A percentile compares a stretch with the other conserved stretches of the same genome.
Conservation (phyloP, 1,284 basidiomycete species). For the Apiotrichum porosum region DNA sequence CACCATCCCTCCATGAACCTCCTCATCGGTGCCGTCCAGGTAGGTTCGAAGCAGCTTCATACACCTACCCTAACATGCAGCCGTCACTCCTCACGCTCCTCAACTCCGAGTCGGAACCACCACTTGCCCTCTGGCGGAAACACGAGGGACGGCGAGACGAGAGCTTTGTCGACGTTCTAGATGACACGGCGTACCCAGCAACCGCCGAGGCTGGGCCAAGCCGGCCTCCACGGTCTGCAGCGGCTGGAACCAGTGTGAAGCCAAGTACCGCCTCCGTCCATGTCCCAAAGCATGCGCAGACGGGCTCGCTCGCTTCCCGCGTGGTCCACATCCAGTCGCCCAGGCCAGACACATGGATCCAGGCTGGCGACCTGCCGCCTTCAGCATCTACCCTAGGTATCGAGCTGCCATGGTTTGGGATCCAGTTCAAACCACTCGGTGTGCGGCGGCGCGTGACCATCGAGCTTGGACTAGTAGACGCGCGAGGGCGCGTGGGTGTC, state of each 20-base stretch:
- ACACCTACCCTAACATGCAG: constrained; percentile 43
- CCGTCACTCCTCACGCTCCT: constrained; percentile 67
- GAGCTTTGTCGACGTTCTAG: constrained; percentile 62
- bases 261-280: background rate
- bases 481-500: constrained; percentile 57
- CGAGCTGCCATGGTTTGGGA: constrained; percentile 65
- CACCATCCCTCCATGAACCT: too few relatives aligned
- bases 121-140: constrained; percentile 59
- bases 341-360: constrained; percentile 63
- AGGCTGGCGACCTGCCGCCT: constrained; percentile 50
- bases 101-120: constrained; percentile 64
- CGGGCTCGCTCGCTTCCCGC: constrained; percentile 51
- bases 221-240: background rate
- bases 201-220: background rate
- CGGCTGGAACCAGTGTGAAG: background rate
- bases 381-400: constrained; percentile 53
- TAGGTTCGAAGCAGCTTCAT: constrained; percentile 7
- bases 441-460: constrained; percentile 63
- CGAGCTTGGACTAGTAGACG: constrained; percentile 70
- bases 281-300: constrained; percentile 49
- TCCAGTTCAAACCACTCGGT: constrained; percentile 66
- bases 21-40: constrained; percentile 27
- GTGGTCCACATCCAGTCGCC: constrained; percentile 82
- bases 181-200: constrained; percentile 51
- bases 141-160: constrained; percentile 58